Base-by-base conservation (phyloP, 768 basidiomycete species). In the Mycena epipterygia region DNA sequence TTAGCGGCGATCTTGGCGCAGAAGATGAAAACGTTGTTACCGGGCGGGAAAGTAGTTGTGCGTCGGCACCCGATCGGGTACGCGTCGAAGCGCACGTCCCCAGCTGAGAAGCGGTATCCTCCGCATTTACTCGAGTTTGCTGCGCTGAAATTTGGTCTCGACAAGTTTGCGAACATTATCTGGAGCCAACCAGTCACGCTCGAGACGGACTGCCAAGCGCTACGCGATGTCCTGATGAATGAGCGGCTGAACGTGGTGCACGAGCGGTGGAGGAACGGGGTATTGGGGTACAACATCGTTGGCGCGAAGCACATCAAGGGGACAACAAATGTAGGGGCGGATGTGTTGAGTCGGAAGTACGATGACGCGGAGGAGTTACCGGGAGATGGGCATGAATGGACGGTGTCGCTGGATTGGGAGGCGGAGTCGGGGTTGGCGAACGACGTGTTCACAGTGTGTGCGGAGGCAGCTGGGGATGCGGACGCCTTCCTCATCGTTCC, bases 61-160 rank as follows among this genome's bases (percentile, higher is more conserved):
- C 27, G 64, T 1, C 37, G 74, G 8, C 79, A 81, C 58, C 82
- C 81, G 0, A 73, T 83, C 4, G 80, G 65, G 0, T 83, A 79
- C 64, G 74, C 76, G 8, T 83, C 81, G 11, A 83, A 83, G 59
- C 61, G 80, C 5, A 81, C 81, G 17, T 83, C 81, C 0, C 27
- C 25, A 1, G 55, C 74, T 0, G 81, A 81, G 63, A 76, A 76
- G 46, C 72, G 72, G 16, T 83, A 81, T 64, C 65, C 73, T 49
- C 81, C 79, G 0, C 82, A 76, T 64, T 49, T 81, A 2, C 75
- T 80, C 13, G 80, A 83, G 53, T 81, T 82, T 58, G 81, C 81
- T 2, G 67, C 59, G 37, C 37, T 63, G 5, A 68, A 62, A 14
- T 63, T 68, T 29, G 0, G 71, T 68, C 12, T 74, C 70, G 59